phyloP scores from a whole-genome alignment of 1,139 yeast genomes.

The Groenewaldozyma auringiensis region DNA sequence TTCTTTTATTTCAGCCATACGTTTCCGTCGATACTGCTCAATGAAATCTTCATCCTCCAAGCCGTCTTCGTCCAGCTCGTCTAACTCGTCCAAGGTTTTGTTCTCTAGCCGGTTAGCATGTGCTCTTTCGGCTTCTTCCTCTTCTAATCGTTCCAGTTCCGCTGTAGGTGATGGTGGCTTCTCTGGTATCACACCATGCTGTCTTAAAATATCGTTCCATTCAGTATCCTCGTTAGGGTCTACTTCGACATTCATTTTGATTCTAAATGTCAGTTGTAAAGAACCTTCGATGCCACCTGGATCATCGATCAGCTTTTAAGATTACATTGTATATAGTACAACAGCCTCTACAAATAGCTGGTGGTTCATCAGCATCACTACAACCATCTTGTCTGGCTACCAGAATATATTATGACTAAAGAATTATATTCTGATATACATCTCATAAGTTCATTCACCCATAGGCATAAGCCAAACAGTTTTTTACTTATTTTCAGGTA shows the following conservation, averaged over 20 bases:
- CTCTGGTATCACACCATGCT: slow-evolving; percentile 87
- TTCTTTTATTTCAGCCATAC: slow-evolving; percentile 64
- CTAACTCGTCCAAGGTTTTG: slow-evolving; percentile 70
- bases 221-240: slow-evolving; percentile 96
- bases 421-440: no score
- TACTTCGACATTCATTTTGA: slow-evolving; percentile 65
- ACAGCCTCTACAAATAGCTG: background rate
- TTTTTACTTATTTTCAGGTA: background rate
- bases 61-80: slow-evolving; percentile 70
- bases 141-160: slow-evolving; percentile 78
- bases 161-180: slow-evolving; percentile 84
- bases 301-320: slow-evolving; percentile 4
- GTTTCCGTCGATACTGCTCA: slow-evolving; percentile 61
- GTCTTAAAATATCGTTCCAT: slow-evolving; percentile 92
- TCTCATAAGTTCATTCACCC: background rate
- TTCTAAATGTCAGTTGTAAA: background rate
- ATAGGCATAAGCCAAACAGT: background rate
- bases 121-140: slow-evolving; percentile 69
- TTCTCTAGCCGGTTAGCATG: slow-evolving; percentile 70
- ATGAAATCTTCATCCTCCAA: slow-evolving; percentile 64
- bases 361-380: no score
- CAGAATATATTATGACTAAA: no score
- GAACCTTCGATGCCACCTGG: slow-evolving; percentile 2
- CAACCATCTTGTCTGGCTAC: no score
- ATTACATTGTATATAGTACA: background rate